Base-by-base conservation (phyloP, 2,329 filamentous ascomycete species). In the Trichoderma sp. region DNA sequence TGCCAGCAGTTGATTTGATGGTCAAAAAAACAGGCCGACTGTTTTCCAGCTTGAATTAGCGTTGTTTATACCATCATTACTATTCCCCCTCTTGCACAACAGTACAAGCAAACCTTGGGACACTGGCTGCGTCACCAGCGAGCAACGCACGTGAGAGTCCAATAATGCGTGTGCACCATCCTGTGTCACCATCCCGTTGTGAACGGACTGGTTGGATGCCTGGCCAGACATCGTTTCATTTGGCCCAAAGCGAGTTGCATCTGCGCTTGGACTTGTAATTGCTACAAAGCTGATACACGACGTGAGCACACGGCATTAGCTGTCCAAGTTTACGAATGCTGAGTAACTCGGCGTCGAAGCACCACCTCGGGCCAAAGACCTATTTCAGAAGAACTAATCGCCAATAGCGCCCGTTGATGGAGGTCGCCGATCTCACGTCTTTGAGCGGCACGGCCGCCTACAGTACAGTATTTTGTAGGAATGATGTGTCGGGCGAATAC, bases 91-190 rank as follows among this genome's bases (percentile, higher is more conserved):
- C 39, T 18, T 24, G 6, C n/a, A n/a, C 46, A 49, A 49, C 46
- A 49, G 46, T 49, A 24, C 46, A 49, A 24, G 46, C 21, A 13
- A 5, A 13, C 11, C 46, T 21, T 49, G 46, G n/a, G 24, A 49
- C 21, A 49, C 46, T 21, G 26, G 49, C n/a, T 54, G 18, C 49
- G 18, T 11, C 60, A 39, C 14, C 5, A 37, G 11, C 26, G 39
- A 24, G 21, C n/a, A 34, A 34, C 37, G 52, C 61, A 65, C 61
- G 61, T 65, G 61, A 65, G 61, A 55, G 16, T 34, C 28, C 13
- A 46, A 65, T 34, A 24, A 56, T 65, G 61, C 61, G 16, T 26
- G 51, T 13, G 51, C 30, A 52, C 61, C 8, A 65, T 46, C n/a
- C 28, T 18, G 61, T 65, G 34, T 32, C 43, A 65, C 61, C 37